Conservation (phyloP, 2,329 filamentous ascomycete genomes). For the Leptoxyphium fumago region DNA sequence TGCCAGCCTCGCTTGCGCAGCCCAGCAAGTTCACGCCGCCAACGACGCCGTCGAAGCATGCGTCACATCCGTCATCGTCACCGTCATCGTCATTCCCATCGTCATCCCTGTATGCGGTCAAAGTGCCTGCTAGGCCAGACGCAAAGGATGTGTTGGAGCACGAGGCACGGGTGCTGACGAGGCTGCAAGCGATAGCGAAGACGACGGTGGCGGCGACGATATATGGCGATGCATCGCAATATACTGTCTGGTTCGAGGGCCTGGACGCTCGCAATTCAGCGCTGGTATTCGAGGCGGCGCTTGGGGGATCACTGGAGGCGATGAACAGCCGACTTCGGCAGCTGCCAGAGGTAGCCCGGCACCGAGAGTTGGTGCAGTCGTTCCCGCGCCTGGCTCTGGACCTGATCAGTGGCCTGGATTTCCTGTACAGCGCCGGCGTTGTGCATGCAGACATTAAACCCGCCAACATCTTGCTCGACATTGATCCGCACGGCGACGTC, state of each 20-base stretch:
- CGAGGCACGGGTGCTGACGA: conserved; percentile 20
- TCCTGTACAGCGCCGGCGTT: conserved; percentile 26
- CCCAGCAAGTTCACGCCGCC: conserved; percentile 4
- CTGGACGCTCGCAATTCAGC: conserved; percentile 15
- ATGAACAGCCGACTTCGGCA: conserved; percentile 14
- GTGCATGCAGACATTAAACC: conserved; percentile 35
- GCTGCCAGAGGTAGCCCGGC: conserved; percentile 20
- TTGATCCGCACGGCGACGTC: conserved; percentile 10
- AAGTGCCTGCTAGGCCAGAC: conserved; percentile 17
- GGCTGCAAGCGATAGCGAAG: conserved; percentile 12
- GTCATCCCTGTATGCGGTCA: conserved; percentile 17
- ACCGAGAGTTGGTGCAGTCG: conserved; percentile 20
- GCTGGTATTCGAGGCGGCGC: conserved; percentile 20
- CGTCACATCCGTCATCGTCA: background rate
- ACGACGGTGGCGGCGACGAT: background rate
- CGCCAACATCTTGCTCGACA: conserved; percentile 28
- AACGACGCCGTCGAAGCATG: conserved; percentile 5
- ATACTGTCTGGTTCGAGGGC: conserved; percentile 21
- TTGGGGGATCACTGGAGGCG: conserved; percentile 18
- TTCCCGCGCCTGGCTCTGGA: conserved; percentile 27
- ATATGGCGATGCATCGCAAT: conserved; percentile 3
- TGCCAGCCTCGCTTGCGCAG: background rate
- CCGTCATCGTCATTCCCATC: conserved; percentile 2
- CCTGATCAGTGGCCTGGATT: conserved; percentile 27
- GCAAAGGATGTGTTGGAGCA: conserved; percentile 19